phyloP scores from a whole-genome alignment of 441 rosid species.

The Mallotus japonicus region DNA sequence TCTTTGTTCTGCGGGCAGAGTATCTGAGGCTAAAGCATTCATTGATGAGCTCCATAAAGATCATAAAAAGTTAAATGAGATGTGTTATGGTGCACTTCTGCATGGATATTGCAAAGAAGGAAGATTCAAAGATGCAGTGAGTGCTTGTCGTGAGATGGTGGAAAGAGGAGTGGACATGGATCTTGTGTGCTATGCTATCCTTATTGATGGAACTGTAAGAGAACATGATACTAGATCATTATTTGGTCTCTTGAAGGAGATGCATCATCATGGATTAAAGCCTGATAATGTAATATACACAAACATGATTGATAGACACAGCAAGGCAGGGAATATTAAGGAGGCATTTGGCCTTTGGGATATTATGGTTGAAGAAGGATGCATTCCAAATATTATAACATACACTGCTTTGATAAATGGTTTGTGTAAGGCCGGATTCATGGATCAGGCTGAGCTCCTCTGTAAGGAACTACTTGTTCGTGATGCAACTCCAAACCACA shows the following conservation, averaged over 20 bases:
- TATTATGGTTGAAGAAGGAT: slow-evolving; percentile 71
- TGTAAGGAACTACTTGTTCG: slow-evolving; percentile 52
- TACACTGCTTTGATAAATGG: slow-evolving; percentile 79
- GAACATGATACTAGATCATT: slow-evolving; percentile 47
- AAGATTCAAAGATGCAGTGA: slow-evolving; percentile 59
- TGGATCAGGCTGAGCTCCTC: slow-evolving; percentile 64
- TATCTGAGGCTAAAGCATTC: slow-evolving; percentile 67
- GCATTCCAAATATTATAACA: slow-evolving; percentile 69
- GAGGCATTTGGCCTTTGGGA: slow-evolving; percentile 68
- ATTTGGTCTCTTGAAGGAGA: slow-evolving; percentile 56
- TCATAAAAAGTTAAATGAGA: slow-evolving; percentile 62
- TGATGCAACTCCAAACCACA: slow-evolving; percentile 58
- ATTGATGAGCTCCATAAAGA: slow-evolving; percentile 59
- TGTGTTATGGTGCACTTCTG: slow-evolving; percentile 73
- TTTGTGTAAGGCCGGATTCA: slow-evolving; percentile 71
- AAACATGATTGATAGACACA: slow-evolving; percentile 75
- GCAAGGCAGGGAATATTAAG: slow-evolving; percentile 65
- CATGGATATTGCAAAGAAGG: slow-evolving; percentile 86
- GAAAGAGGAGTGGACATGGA: slow-evolving; percentile 75
- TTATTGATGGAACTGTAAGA: slow-evolving; percentile 70
- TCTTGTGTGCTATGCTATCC: slow-evolving; percentile 74
- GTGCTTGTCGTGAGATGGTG: slow-evolving; percentile 64
- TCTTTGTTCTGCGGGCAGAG: slow-evolving; percentile 65
- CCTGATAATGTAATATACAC: slow-evolving; percentile 77
- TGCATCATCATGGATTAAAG: slow-evolving; percentile 58